phyloP scores from a whole-genome alignment of 306 rosid species.

The Benincasa hispida region DNA sequence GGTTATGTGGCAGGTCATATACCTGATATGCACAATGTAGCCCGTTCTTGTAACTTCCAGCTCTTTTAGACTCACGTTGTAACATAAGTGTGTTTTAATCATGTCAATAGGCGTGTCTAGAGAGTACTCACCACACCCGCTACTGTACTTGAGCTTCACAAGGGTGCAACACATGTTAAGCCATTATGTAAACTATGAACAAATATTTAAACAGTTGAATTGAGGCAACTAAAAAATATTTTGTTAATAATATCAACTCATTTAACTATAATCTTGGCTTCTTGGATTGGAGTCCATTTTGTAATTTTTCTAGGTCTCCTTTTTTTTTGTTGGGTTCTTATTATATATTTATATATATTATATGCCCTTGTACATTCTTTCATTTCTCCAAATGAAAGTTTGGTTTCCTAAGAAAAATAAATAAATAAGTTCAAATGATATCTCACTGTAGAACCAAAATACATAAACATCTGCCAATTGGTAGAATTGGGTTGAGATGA shows the following conservation, averaged over 20 bases:
- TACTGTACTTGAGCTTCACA: slow-evolving; percentile 64
- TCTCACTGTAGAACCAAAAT: background rate
- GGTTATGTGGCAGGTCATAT: background rate
- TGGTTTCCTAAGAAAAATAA: too few relatives aligned
- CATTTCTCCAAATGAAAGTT: too few relatives aligned
- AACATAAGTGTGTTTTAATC: slow-evolving; percentile 96
- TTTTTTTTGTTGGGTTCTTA: too few relatives aligned
- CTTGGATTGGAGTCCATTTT: too few relatives aligned
- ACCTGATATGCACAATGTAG: slow-evolving; percentile 87
- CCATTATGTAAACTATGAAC: background rate
- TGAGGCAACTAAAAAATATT: background rate
- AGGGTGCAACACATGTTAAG: background rate
- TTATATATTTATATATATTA: too few relatives aligned
- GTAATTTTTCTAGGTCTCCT: too few relatives aligned
- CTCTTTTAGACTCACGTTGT: slow-evolving; percentile 51
- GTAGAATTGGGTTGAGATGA: background rate
- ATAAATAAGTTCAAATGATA: background rate
- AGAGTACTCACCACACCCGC: slow-evolving; percentile 73
- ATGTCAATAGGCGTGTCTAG: slow-evolving; percentile 86
- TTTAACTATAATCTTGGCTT: too few relatives aligned
- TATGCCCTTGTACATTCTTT: too few relatives aligned
- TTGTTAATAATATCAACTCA: background rate
- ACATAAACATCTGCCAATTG: background rate
- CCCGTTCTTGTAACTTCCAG: slow-evolving; percentile 52
- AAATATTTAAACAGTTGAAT: background rate